A percentile compares a stretch with the other conserved stretches of the same genome.
Conservation (phyloP, 1,284 basidiomycete species). For the Hemileia vastatrix region DNA sequence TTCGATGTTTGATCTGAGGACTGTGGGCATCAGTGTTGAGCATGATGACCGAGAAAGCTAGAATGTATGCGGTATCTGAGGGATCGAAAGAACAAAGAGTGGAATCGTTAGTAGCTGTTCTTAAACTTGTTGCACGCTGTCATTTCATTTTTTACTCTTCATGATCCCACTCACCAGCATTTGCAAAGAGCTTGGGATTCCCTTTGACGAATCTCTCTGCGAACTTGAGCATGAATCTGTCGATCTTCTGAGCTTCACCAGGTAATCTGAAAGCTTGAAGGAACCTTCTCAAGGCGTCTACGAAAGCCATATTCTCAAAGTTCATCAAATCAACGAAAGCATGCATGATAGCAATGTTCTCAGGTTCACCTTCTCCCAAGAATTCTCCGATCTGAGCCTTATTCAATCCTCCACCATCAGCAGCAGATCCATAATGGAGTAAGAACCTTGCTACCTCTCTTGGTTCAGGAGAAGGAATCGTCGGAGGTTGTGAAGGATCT, state of each 20-base stretch:
- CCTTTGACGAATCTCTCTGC: slow-evolving; percentile 42
- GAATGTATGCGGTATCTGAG: slow-evolving; percentile 42
- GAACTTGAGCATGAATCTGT: slow-evolving; percentile 45
- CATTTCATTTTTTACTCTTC: too few relatives aligned
- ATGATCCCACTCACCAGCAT: slow-evolving; percentile 26
- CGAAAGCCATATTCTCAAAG: slow-evolving; percentile 38
- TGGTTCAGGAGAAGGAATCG: slow-evolving; percentile 34
- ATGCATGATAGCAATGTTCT: slow-evolving; percentile 44
- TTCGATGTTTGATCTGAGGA: slow-evolving; percentile 43
- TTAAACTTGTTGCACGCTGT: neutral
- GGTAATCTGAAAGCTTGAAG: slow-evolving; percentile 43
- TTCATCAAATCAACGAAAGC: slow-evolving; percentile 44
- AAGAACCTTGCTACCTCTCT: slow-evolving; percentile 40
- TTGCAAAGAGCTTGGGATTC: slow-evolving; percentile 40
- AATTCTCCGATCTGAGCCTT: slow-evolving; percentile 44
- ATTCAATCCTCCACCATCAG: slow-evolving; percentile 37
- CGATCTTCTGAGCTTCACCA: slow-evolving; percentile 44
- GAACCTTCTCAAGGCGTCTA: slow-evolving; percentile 39
- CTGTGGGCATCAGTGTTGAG: slow-evolving; percentile 45
- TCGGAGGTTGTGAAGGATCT: neutral
- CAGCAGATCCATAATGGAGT: too few relatives aligned
- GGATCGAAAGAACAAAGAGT: neutral
- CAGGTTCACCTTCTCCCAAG: slow-evolving; percentile 42
- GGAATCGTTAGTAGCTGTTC: neutral
- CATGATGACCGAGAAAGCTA: slow-evolving; percentile 45